Conservation (phyloP, 306 rosid species). For the Styphnolobium japonicum region DNA sequence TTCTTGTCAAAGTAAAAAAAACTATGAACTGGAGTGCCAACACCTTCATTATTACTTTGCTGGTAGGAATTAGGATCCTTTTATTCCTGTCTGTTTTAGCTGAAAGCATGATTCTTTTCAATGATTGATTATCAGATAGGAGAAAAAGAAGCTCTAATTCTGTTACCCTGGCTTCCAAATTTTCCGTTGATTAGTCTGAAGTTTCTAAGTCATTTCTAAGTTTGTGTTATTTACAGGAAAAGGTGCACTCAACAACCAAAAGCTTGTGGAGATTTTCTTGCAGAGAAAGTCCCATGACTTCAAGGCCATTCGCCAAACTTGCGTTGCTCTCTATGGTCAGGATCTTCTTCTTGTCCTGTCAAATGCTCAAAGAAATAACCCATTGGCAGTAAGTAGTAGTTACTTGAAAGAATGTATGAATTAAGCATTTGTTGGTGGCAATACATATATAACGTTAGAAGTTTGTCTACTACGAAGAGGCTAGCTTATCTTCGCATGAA, state of each 20-base stretch:
- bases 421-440: not conserved
- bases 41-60: conserved; percentile 21
- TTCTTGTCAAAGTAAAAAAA: not conserved
- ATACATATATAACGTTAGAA: not conserved
- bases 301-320: conserved; percentile 23
- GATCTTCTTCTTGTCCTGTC: conserved; percentile 13
- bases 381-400: conserved; percentile 12
- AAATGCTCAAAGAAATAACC: not conserved
- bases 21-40: conserved; percentile 12
- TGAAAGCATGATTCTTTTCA: no score
- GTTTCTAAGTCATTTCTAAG: not conserved
- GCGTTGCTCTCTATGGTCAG: conserved; percentile 15
- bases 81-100: no score
- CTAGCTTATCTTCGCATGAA: conserved; percentile 24
- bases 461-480: not conserved
- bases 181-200: not conserved
- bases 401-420: not conserved
- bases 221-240: not conserved
- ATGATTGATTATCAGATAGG: no score
- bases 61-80: not conserved
- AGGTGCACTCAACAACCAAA: not conserved
- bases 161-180: not conserved
- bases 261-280: not conserved
- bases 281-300: conserved; percentile 4
- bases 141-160: no score